Evolutionary conservation across 805 yeast genomes (phyloP).

Genomic region (Candida parachauliodes): DNA sequence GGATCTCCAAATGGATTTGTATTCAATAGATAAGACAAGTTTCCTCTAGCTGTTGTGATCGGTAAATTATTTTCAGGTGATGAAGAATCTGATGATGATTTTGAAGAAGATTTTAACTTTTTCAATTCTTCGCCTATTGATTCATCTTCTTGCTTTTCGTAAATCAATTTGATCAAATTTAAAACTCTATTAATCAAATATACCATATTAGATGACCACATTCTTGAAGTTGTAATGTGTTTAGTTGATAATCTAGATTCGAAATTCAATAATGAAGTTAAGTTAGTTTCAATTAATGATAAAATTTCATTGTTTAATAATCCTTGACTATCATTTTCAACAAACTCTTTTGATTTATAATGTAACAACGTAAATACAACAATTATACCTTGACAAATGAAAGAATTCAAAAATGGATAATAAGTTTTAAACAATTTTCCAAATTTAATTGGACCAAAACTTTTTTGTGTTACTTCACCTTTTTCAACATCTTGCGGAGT

Average conservation of each 20-base stretch:
- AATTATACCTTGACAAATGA: slow-evolving; percentile 49
- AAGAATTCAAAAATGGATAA: slow-evolving; percentile 48
- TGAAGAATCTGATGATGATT: neutral
- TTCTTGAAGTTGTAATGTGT: slow-evolving; percentile 15
- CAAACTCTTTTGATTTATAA: slow-evolving; percentile 27
- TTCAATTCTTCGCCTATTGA: slow-evolving; percentile 1
- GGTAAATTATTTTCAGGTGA: slow-evolving; percentile 7
- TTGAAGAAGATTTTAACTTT: slow-evolving; percentile 2
- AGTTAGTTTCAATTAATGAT: slow-evolving; percentile 18
- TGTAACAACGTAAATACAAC: slow-evolving; percentile 48
- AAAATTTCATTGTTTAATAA: slow-evolving; percentile 16
- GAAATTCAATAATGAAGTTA: slow-evolving; percentile 20
- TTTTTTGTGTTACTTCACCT: neutral
- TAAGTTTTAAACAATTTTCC: slow-evolving; percentile 35
- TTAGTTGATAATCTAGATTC: slow-evolving; percentile 21
- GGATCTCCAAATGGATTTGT: slow-evolving; percentile 9
- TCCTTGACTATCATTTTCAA: slow-evolving; percentile 8
- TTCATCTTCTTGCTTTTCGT: slow-evolving; percentile 15
- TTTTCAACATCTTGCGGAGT: slow-evolving; percentile 1
- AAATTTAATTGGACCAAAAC: slow-evolving; percentile 14
- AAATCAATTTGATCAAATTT: slow-evolving; percentile 24
- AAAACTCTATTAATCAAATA: slow-evolving; percentile 29
- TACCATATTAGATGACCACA: slow-evolving; percentile 35
- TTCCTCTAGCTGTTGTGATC: slow-evolving; percentile 8
- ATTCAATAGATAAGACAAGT: slow-evolving; percentile 6